Evolutionary conservation across 129 eudicot genomes (phyloP), one percentile per base, ranked within the genome.

Genomic region (Pseudognaphalium luteoalbum): DNA sequence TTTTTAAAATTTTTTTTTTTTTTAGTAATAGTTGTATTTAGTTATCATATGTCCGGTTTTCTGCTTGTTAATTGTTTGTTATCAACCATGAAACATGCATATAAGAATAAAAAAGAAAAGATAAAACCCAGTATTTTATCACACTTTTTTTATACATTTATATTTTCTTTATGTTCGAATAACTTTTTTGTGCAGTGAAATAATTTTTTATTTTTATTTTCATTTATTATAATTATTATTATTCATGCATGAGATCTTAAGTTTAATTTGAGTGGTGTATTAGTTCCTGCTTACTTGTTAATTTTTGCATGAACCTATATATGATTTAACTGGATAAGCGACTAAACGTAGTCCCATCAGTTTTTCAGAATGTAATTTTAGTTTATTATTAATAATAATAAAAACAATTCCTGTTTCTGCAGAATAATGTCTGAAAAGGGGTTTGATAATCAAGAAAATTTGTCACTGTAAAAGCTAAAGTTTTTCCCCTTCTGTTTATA

Each of bases 361-460:
- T 34, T 25, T 25, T 64, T 52, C 19, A 65, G 70, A 77, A 10
- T 52, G 2, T 62, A 25, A n/a, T 67, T 67, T 16, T 7, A 16
- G 4, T 4, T 54, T 70, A 57, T 20, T 71, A 35, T 30, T 41
- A 28, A 66, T 62, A 35, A 42, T 41, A 28, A 66, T 62, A 35
- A 42, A 12, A 33, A 1, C 15, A 72, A 28, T 29, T 39, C 22
- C 65, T 63, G 64, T 28, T 29, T 19, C 66, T 80, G 76, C 82
- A 82, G 82, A 37, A 79, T 22, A 66, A 62, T 39, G 65, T 50
- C 66, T 79, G 78, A 74, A 80, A 65, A 80, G 67, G 69, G 56
- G 41, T 66, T 35, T 39, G 66, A 68, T 62, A 41, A 14, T 21
- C 17, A 35, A 50, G 64, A 62, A 25, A 56, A 2, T 54, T 52